Percentiles rank a stretch among this genome's conserved stretches.
phyloP scores from a whole-genome alignment of 192 early-diverging fungal genomes.

The Coemansia sp. region DNA sequence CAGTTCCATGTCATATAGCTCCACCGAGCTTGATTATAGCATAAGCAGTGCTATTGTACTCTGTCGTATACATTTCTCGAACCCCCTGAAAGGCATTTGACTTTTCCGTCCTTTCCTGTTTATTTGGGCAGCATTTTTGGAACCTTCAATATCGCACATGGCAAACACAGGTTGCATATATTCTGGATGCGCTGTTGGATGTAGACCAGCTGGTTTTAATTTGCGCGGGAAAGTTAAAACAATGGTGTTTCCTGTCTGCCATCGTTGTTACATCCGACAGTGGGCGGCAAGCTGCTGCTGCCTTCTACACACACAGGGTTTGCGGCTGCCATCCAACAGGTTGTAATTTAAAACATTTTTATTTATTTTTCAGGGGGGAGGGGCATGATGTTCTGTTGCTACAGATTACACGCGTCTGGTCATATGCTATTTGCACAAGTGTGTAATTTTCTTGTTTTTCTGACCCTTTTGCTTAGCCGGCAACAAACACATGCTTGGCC shows the following conservation, averaged over 20 bases:
- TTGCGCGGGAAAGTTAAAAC: not conserved
- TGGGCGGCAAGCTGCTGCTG: too few relatives aligned
- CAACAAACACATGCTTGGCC: not conserved
- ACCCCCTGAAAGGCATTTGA: not conserved
- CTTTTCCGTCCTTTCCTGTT: not conserved
- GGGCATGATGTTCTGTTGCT: constrained; percentile 1
- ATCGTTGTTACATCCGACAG: not conserved
- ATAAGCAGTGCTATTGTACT: not conserved
- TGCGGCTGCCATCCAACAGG: not conserved
- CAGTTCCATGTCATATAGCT: not conserved
- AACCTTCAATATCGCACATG: not conserved
- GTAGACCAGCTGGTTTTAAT: constrained; percentile 2
- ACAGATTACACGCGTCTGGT: constrained; percentile 2
- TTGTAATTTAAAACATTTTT: not conserved
- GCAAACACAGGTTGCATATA: not conserved
- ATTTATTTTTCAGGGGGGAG: not conserved
- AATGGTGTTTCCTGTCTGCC: not conserved
- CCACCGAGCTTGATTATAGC: not conserved
- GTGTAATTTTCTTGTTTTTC: not conserved
- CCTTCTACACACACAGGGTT: not conserved
- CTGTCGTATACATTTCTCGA: not conserved
- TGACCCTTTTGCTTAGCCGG: not conserved
- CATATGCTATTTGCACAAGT: not conserved
- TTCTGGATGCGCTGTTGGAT: not conserved
- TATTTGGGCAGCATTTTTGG: not conserved